Base-by-base conservation (phyloP, 2,329 filamentous ascomycete genomes). In the Penicillium psychrosexuale region DNA sequence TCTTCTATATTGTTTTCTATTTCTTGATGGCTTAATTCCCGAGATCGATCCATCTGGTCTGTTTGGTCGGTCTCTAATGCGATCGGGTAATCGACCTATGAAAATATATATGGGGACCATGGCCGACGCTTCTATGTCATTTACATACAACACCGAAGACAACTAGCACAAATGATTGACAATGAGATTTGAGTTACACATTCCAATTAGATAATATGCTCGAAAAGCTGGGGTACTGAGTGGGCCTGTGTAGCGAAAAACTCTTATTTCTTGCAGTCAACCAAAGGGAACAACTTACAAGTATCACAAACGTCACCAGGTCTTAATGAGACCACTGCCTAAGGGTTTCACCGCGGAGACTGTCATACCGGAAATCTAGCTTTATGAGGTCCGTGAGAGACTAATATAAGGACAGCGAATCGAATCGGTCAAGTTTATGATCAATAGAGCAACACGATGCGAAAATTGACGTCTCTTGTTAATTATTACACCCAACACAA, bases 301-400 rank as follows among this genome's bases (percentile, higher is more conserved):
- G 37, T 39, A 31, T 44, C 46, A 39, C 51, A 44, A 31, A 38
- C 19, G 38, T 33, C 36, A 49, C 13, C n/a, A 15, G 33, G 46
- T 22, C 28, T 28, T n/a, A 15, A 36, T 9, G 27, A 17, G 39
- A 39, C n/a, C 37, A 37, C 31, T 15, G 45, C 27, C 12, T 1
- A 38, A 19, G 19, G 27, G 47, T 54, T 54, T n/a, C 47, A 54
- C 47, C 8, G 19, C 33, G 43, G 40, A 54, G 22, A 34, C 22
- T 22, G 28, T 44, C 47, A 34, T 17, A 51, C 34, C 7, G 28
- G n/a, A 51, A 6, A 34, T 11, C 33, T 54, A 22, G 27, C 28
- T 30, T 30, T 24, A 22, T 39, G 39, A 19, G 19, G 19, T 50
- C 19, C 3, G 43, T 11, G 19, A 15, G 17, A 37, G 5, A 5